phyloP scores from a whole-genome alignment of 192 early-diverging fungal genomes.

The Coemansia sp. region DNA sequence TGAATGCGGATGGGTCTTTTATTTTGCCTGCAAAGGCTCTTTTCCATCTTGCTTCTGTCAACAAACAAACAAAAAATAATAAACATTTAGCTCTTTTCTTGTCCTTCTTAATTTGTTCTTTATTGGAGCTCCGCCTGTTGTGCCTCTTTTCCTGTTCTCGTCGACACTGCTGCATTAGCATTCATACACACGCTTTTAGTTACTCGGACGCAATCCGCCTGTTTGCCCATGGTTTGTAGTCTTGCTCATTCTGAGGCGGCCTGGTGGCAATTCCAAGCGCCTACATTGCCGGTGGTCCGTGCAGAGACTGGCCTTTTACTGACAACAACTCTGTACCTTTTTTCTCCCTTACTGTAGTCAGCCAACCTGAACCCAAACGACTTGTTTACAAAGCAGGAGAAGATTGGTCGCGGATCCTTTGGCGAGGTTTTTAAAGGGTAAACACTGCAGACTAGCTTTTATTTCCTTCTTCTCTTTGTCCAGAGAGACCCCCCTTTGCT shows the following conservation, averaged over 20 bases:
- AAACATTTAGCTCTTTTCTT: constrained; percentile 3
- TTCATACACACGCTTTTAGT: background rate
- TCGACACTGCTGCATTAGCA: background rate
- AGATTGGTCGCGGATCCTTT: constrained; percentile 66
- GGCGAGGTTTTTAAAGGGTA: constrained; percentile 84
- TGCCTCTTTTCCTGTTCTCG: background rate
- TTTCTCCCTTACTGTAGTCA: background rate
- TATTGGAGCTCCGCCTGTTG: background rate
- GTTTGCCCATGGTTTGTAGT: background rate
- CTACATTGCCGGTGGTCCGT: background rate
- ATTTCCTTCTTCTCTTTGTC: too few relatives aligned
- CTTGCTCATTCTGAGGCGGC: background rate
- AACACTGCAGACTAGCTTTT: constrained; percentile 2
- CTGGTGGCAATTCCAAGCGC: background rate
- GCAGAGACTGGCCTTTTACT: background rate
- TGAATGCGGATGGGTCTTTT: background rate
- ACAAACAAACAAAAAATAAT: background rate
- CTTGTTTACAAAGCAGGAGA: constrained; percentile 54
- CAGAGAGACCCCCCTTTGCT: too few relatives aligned
- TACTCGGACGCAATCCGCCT: background rate
- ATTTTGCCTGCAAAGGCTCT: background rate
- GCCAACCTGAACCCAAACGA: constrained; percentile 52
- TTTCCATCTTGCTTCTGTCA: background rate
- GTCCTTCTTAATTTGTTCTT: constrained; percentile 4
- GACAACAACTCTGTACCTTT: too few relatives aligned